A percentile compares a stretch with the other conserved stretches of the same genome.
Conservation (phyloP, 164 flowering plant species). For the Paratinospora sagittata region DNA sequence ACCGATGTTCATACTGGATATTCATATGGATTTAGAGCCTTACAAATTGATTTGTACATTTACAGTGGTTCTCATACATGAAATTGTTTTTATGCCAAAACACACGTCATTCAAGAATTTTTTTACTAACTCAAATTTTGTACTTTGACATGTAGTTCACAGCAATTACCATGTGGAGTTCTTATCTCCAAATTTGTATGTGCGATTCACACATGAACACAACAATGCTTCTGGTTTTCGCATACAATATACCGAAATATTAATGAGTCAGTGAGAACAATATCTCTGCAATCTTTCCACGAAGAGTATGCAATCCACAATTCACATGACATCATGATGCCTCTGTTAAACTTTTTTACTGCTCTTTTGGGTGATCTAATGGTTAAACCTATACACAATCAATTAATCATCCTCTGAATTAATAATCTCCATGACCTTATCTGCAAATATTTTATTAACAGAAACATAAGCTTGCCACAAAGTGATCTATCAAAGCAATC, state of each 20-base stretch:
- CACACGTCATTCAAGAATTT: neutral
- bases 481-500: slow-evolving; percentile 63
- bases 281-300: no score
- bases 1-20: slow-evolving; percentile 1
- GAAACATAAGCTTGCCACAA: slow-evolving; percentile 85
- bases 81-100: neutral
- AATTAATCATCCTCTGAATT: slow-evolving; percentile 61
- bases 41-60: slow-evolving; percentile 2
- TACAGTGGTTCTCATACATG: slow-evolving; percentile 2
- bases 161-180: neutral
- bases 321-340: no score
- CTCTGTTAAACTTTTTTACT: neutral
- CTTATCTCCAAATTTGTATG: neutral
- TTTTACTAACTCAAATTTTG: neutral
- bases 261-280: no score
- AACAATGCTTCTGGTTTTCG: no score
- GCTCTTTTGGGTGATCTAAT: neutral
- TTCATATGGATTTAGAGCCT: neutral
- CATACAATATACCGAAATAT: no score
- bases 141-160: neutral
- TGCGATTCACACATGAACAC: neutral
- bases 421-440: slow-evolving; percentile 65
- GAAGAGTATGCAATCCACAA: no score
- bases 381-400: neutral
- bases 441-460: slow-evolving; percentile 72